These are phyloP conservation scores for Suhomyces choctaworum DNA, from an alignment of 1,139 yeast species.

Conservation along the genomic window DNA sequence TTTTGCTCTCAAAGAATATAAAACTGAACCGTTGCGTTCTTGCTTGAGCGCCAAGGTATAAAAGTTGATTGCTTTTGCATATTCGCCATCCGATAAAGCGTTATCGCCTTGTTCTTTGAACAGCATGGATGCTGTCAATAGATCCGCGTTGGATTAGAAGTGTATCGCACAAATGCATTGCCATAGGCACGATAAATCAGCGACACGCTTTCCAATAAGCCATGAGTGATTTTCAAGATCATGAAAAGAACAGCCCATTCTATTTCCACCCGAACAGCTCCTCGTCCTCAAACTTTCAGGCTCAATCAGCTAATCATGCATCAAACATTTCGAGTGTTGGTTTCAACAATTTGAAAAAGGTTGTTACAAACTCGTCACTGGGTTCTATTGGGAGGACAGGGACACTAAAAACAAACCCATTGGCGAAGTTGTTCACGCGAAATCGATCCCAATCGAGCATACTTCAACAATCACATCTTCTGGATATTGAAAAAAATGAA, in stretches of 20 bases:
- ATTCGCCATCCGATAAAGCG: constrained; percentile 16
- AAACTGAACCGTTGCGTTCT: constrained; percentile 13
- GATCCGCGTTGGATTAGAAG: no score
- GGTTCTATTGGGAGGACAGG: constrained; percentile 27
- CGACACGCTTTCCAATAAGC: no score
- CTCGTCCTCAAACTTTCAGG: constrained; percentile 20
- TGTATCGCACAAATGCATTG: no score
- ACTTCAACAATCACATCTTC: constrained; percentile 14
- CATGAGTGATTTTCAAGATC: constrained; percentile 3
- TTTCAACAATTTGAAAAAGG: constrained; percentile 40
- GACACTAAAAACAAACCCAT: constrained; percentile 28
- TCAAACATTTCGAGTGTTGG: constrained; percentile 44
- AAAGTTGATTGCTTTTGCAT: constrained; percentile 21
- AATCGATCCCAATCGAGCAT: constrained; percentile 30
- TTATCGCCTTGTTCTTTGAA: constrained; percentile 4
- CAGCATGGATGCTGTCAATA: no score
- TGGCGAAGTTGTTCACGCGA: constrained; percentile 37
- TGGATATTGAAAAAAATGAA: constrained; percentile 6
- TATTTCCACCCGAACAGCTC: constrained; percentile 26
- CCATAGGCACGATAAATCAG: no score
- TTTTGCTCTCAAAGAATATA: constrained; percentile 21
- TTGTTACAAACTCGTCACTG: constrained; percentile 34
- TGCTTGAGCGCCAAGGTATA: constrained; percentile 20
- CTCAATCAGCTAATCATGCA: constrained; percentile 13
- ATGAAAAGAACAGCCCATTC: constrained; percentile 13